Base-by-base conservation (phyloP, 2,329 filamentous ascomycete genomes). In the Aspergillus proliferans region DNA sequence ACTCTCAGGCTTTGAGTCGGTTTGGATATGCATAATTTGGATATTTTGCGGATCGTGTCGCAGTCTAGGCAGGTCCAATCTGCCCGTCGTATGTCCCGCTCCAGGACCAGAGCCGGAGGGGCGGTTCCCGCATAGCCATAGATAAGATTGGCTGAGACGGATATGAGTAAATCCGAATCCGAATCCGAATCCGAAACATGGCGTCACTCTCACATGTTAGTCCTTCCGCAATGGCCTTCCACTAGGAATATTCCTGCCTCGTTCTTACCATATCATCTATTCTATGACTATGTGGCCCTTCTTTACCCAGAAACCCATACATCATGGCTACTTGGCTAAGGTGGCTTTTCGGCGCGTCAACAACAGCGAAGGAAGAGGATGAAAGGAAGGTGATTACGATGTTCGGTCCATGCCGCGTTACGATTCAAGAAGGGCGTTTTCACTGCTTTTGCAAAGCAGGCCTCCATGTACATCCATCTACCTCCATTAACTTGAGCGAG, bases 131-230 rank as follows among this genome's bases (percentile, higher is more conserved):
- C 39, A 41, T 41, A 41, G 39, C 39, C 39, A 41, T 41, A 8
- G 39, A 41, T 41, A 41, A 22, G 39, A 41, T 41, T 12, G 39
- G 39, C 39, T 41, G 39, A 18, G 39, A 41, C 39, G 39, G 39
- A 18, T 41, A 41, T 41, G 39, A 41, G 21, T 41, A 41, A 41
- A 41, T 41, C 18, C 18, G 5, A 15, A 41, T 41, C 39, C n/a
- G n/a, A n/a, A n/a, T n/a, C n/a, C 38, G 38, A 40, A 40, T 33
- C 26, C 26, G 15, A 15, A 33, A 49, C 30, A 33, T 36, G 34
- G 15, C 34, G 34, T 36, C 34, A 36, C 15, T 36, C 34, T 36
- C 34, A 36, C 34, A 36, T 36, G 34, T 2, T 2, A 36, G n/a
- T 36, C 34, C n/a, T 36, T 36, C 34, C 1, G n/a, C n/a, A n/a